These are phyloP conservation scores for Digitaria exilis DNA, from an alignment of 202 grass and related monocot species.

Conservation along the genomic window DNA sequence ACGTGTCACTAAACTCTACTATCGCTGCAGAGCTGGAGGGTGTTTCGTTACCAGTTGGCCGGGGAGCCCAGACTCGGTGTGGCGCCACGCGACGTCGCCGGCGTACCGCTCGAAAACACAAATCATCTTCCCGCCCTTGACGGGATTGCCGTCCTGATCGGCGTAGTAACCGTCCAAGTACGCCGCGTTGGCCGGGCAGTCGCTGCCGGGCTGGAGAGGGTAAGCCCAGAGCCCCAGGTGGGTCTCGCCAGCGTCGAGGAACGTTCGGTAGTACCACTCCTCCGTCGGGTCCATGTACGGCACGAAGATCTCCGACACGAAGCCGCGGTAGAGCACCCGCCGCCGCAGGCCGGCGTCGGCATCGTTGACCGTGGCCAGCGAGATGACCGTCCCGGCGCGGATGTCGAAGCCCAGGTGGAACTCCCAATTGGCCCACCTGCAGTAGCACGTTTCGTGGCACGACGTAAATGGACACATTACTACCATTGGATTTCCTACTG, in stretches of 20 bases:
- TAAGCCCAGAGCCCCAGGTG: constrained; percentile 57
- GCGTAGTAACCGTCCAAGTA: constrained; percentile 66
- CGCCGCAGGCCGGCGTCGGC: constrained; percentile 34
- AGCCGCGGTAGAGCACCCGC: constrained; percentile 65
- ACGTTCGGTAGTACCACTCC: constrained; percentile 81
- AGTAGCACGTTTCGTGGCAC: no score
- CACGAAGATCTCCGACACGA: constrained; percentile 69
- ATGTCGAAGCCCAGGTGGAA: constrained; percentile 77
- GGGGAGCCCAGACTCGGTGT: constrained; percentile 68
- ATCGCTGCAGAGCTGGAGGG: no score
- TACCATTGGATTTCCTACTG: no score
- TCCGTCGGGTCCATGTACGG: constrained; percentile 83
- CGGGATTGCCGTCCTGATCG: constrained; percentile 52
- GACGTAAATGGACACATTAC: no score
- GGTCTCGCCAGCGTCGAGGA: constrained; percentile 70
- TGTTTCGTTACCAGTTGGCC: constrained; percentile 40
- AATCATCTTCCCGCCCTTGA: constrained; percentile 51
- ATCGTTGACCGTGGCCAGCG: constrained; percentile 58
- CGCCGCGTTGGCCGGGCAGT: constrained; percentile 60
- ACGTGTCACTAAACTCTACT: no score
- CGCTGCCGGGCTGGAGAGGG: constrained; percentile 48
- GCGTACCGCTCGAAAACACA: constrained; percentile 56
- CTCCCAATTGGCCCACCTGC: constrained; percentile 77
- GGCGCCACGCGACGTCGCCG: constrained; percentile 73
- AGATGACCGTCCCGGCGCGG: constrained; percentile 66